Conservation (phyloP, 371 early-diverging fungal genomes). For the Syncephalastrum racemosum region DNA sequence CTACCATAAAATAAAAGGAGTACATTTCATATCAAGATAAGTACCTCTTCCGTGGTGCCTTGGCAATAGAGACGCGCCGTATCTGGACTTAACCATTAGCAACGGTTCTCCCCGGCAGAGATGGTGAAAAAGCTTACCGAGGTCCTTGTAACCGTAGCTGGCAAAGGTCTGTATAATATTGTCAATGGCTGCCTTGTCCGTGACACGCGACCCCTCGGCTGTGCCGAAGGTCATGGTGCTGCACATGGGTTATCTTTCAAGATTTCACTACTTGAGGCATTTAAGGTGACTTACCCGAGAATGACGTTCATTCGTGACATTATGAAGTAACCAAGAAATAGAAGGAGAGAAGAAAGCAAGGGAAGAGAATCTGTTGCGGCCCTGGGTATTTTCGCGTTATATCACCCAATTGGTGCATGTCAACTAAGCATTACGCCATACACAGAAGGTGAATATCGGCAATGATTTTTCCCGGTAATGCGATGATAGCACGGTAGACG, state of each 20-base stretch:
- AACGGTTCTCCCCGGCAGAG: not conserved
- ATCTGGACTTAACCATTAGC: conserved; percentile 11
- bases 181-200: conserved; percentile 29
- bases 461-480: too few relatives aligned
- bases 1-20: not conserved
- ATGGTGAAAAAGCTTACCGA: conserved; percentile 23
- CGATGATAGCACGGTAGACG: too few relatives aligned
- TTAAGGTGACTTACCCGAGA: conserved; percentile 10
- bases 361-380: too few relatives aligned
- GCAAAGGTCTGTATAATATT: conserved; percentile 42
- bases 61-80: conserved; percentile 37
- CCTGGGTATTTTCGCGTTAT: too few relatives aligned
- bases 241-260: not conserved
- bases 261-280: too few relatives aligned
- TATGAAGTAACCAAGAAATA: not conserved
- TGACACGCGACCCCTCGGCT: conserved; percentile 29
- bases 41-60: conserved; percentile 51
- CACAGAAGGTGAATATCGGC: too few relatives aligned
- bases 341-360: too few relatives aligned
- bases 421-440: too few relatives aligned
- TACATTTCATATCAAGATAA: not conserved
- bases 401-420: too few relatives aligned
- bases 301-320: conserved; percentile 20
- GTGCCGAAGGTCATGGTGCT: conserved; percentile 18
- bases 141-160: conserved; percentile 42